phyloP scores from a whole-genome alignment of 306 rosid genomes.

The Argentina anserina region DNA sequence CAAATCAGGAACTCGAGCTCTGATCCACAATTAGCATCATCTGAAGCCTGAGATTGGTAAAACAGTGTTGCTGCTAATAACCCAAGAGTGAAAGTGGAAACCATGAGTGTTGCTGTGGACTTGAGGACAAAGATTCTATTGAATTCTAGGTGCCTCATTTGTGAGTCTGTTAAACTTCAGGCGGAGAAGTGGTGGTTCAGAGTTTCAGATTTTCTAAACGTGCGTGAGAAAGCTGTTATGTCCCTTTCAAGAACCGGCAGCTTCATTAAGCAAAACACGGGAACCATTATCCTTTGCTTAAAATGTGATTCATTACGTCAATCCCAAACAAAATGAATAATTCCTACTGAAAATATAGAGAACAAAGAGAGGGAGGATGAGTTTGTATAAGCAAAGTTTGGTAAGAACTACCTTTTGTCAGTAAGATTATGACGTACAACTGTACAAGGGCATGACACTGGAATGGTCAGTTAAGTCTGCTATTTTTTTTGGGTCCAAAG shows the following conservation, averaged over 20 bases:
- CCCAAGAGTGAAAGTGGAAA: not conserved
- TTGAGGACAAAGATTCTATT: not conserved
- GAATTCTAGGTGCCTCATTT: not conserved
- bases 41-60: not conserved
- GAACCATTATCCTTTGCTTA: not conserved
- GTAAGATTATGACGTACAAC: not conserved
- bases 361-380: not conserved
- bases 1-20: conserved; percentile 28
- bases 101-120: not conserved
- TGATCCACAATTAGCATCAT: not conserved
- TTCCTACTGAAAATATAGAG: not conserved
- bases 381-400: not conserved
- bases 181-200: not conserved
- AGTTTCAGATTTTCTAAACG: not conserved
- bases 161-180: not conserved
- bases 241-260: not conserved
- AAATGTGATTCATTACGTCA: not conserved
- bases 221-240: not conserved
- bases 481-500: too few species aligned
- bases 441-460: not conserved
- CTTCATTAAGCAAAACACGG: not conserved
- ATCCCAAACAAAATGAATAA: not conserved
- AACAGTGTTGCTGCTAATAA: conserved; percentile 1
- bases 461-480: not conserved
- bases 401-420: not conserved